These are phyloP conservation scores for Pseudopithomyces chartarum DNA, from an alignment of 2,329 filamentous ascomycete species.

Conservation along the genomic window DNA sequence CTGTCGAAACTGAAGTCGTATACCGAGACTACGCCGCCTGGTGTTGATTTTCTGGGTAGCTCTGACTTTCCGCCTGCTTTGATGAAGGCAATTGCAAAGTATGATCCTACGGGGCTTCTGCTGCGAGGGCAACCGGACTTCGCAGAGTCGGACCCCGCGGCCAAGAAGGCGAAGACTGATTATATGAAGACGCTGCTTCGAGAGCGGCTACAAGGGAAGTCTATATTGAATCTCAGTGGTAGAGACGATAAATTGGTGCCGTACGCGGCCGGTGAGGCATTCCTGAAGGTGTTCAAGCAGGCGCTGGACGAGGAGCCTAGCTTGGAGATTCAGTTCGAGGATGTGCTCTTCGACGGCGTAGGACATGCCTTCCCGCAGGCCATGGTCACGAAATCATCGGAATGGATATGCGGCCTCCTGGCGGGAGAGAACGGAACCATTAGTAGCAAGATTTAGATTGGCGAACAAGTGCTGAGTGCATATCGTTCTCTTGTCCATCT, in stretches of 20 bases:
- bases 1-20: conserved; percentile 69
- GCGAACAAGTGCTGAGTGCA: background rate
- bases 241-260: conserved; percentile 78
- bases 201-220: conserved; percentile 53
- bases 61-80: conserved; percentile 75
- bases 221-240: conserved; percentile 50
- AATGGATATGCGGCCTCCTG: conserved; percentile 62
- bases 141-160: conserved; percentile 28
- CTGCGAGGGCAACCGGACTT: conserved; percentile 51
- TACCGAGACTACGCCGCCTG: conserved; percentile 59
- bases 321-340: conserved; percentile 62
- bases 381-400: conserved; percentile 71
- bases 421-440: conserved; percentile 13
- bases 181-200: conserved; percentile 40
- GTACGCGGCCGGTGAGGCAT: conserved; percentile 63
- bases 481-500: background rate
- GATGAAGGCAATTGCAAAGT: conserved; percentile 64
- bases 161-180: conserved; percentile 40
- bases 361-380: conserved; percentile 70
- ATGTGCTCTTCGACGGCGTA: conserved; percentile 69
- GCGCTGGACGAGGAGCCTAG: conserved; percentile 57
- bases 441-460: conserved; percentile 30
- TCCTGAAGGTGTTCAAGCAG: conserved; percentile 65
- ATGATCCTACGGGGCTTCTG: conserved; percentile 77
- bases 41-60: conserved; percentile 73